phyloP scores from a whole-genome alignment of 805 yeast genomes.

The Yamadazyma sp. region DNA sequence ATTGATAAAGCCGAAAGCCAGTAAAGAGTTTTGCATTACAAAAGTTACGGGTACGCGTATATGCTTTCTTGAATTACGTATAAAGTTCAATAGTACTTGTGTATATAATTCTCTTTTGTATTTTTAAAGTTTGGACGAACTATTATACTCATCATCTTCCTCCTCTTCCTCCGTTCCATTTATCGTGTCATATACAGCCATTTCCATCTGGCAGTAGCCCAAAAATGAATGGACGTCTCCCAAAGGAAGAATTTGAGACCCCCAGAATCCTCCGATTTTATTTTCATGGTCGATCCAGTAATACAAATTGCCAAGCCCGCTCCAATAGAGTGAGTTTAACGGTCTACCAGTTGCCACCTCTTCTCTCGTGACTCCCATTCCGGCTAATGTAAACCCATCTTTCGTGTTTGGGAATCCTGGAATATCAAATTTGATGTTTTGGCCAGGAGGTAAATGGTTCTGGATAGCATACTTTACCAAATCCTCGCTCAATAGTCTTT shows the following conservation, averaged over 20 bases:
- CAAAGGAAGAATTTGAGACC: constrained; percentile 36
- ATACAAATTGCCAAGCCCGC: constrained; percentile 39
- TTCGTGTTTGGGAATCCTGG: constrained; percentile 16
- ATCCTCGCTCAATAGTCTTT: constrained; percentile 25
- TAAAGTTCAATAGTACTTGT: no score
- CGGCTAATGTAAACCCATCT: constrained; percentile 38
- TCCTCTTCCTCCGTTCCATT: constrained; percentile 16
- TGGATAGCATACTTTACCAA: constrained; percentile 32
- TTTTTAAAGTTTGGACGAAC: not conserved
- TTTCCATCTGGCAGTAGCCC: constrained; percentile 25
- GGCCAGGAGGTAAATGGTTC: constrained; percentile 33
- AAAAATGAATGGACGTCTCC: constrained; percentile 25
- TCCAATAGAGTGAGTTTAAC: constrained; percentile 36
- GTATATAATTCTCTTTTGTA: no score
- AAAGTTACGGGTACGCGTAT: no score
- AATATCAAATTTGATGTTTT: constrained; percentile 19
- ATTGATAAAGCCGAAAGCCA: not conserved
- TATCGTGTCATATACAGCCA: constrained; percentile 23
- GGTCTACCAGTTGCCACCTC: constrained; percentile 36
- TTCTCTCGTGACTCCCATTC: constrained; percentile 29
- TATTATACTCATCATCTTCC: constrained; percentile 17
- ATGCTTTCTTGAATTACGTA: no score
- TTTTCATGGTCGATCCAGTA: constrained; percentile 43
- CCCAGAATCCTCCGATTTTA: constrained; percentile 40
- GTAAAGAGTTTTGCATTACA: no score